Percentiles rank a stretch among this genome's conserved stretches.
phyloP scores from a whole-genome alignment of 176 grass and related monocot genomes.

The Bonia amplexicaulis region DNA sequence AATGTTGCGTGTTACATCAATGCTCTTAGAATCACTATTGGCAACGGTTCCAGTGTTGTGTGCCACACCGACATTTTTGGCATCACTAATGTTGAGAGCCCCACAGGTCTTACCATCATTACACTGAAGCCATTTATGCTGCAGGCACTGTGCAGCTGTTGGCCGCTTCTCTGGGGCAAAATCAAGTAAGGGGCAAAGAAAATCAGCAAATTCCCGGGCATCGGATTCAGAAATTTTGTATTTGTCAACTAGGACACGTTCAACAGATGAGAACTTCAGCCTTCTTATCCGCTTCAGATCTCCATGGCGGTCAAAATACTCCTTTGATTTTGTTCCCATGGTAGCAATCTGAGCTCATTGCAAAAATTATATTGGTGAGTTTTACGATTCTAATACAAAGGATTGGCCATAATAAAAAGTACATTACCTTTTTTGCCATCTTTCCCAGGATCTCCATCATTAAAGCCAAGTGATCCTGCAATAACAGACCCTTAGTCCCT shows the following conservation, averaged over 20 bases:
- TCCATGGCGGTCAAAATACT: constrained; percentile 94
- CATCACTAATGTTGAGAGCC: neutral
- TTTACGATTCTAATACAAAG: constrained; percentile 1
- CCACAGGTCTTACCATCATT: constrained; percentile 30
- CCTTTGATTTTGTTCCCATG: constrained; percentile 69
- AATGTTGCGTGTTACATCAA: constrained; percentile 5
- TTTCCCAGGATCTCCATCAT: constrained; percentile 98
- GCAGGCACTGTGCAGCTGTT: constrained; percentile 67
- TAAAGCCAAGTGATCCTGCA: constrained; percentile 94
- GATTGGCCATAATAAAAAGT: constrained; percentile 9
- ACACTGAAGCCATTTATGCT: constrained; percentile 73
- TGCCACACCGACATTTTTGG: neutral
- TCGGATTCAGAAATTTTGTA: constrained; percentile 65
- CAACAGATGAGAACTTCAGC: constrained; percentile 69
- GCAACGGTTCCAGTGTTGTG: neutral
- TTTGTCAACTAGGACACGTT: constrained; percentile 72
- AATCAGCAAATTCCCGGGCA: constrained; percentile 57
- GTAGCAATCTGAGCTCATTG: constrained; percentile 67
- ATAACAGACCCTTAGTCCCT: neutral
- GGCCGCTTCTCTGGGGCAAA: constrained; percentile 80
- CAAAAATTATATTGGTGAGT: constrained; percentile 15
- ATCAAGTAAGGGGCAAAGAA: constrained; percentile 73
- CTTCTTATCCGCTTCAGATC: constrained; percentile 91
- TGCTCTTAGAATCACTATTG: constrained; percentile 29
- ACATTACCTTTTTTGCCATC: constrained; percentile 75